Evolutionary conservation across 192 early-diverging fungal genomes (phyloP), one percentile per base, ranked within the genome.

Genomic region (Gigaspora rosea): DNA sequence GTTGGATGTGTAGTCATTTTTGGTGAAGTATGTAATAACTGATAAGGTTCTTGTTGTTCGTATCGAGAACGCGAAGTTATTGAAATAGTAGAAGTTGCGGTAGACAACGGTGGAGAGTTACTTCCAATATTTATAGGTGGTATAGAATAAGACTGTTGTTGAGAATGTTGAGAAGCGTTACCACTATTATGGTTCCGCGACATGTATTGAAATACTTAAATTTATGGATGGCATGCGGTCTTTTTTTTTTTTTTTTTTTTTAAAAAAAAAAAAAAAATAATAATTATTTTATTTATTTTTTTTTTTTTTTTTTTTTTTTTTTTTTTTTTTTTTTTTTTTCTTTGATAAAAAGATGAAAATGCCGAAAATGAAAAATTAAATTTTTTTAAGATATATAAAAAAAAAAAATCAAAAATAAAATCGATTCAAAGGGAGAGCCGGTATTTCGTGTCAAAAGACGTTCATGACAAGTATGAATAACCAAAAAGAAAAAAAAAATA

Each of bases 111-210:
- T 33, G 22, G 10, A 35, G 27, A 41, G 36, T 27, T 46, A 18
- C 52, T 56, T 18, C 52, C 52, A 15, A n/a, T 56, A 56, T 18
- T 56, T 18, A 56, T 56, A 56, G 52, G 41, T 41, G 41, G 41
- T 41, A 41, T 41, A 41, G 41, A 41, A 41, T 41, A 41, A 41
- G 41, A 41, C 41, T 41, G 18, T 56, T 56, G 52, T 54, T 62
- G 18, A 32, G 59, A n/a, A 66, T 56, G 52, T 54, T 62, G 18
- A 32, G 59, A n/a, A 66, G 64, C 64, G 64, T 66, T 66, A 63
- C 62, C 64, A 66, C 15, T 13, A 16, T 46, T 47, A 41, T 2
- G 64, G 64, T 66, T 41, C 18, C 35, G 64, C 35, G 64, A 66
- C 64, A 66, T 66, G 64, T 66, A 66, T 41, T 41, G 41, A 41